A percentile compares a stretch with the other conserved stretches of the same genome.
phyloP scores from a whole-genome alignment of 2,329 filamentous ascomycete genomes.

The Penicillium sp. region DNA sequence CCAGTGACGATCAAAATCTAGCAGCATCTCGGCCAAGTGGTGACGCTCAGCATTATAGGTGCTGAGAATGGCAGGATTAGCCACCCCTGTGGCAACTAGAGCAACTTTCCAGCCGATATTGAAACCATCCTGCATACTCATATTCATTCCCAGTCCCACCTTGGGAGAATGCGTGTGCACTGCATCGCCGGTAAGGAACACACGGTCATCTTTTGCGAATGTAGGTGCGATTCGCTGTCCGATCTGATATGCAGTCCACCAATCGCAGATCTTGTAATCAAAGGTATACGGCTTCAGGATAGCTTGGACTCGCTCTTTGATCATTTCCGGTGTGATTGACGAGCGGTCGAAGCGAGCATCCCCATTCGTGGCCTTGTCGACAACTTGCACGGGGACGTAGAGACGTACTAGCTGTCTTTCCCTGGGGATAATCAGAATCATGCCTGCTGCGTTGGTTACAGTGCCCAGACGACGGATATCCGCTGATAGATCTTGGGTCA shows the following conservation, averaged over 20 bases:
- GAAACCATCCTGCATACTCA: constrained; percentile 50
- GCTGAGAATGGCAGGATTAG: constrained; percentile 41
- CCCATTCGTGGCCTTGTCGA: constrained; percentile 3
- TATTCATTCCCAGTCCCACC: constrained; percentile 24
- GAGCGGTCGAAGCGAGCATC: constrained; percentile 17
- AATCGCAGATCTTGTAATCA: constrained; percentile 18
- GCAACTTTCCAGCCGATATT: constrained; percentile 57
- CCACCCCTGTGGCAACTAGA: constrained; percentile 43
- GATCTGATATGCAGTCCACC: constrained; percentile 24
- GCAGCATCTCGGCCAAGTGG: constrained; percentile 61
- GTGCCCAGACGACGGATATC: constrained; percentile 55
- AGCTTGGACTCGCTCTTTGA: constrained; percentile 14
- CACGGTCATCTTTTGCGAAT: constrained; percentile 13
- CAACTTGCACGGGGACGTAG: constrained; percentile 21
- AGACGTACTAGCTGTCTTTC: constrained; percentile 21
- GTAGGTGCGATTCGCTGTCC: constrained; percentile 20
- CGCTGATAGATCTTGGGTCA: constrained; percentile 22
- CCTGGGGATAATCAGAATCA: constrained; percentile 30
- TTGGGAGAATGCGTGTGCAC: constrained; percentile 25
- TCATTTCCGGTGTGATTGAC: constrained; percentile 16
- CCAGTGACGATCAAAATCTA: constrained; percentile 56
- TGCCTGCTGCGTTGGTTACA: constrained; percentile 52
- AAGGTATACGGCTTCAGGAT: constrained; percentile 20
- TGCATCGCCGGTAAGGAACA: constrained; percentile 23
- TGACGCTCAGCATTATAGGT: constrained; percentile 55